Percentiles rank a stretch among this genome's conserved stretches.
phyloP scores from a whole-genome alignment of 2,329 filamentous ascomycete genomes.

The Exophiala bonariae region DNA sequence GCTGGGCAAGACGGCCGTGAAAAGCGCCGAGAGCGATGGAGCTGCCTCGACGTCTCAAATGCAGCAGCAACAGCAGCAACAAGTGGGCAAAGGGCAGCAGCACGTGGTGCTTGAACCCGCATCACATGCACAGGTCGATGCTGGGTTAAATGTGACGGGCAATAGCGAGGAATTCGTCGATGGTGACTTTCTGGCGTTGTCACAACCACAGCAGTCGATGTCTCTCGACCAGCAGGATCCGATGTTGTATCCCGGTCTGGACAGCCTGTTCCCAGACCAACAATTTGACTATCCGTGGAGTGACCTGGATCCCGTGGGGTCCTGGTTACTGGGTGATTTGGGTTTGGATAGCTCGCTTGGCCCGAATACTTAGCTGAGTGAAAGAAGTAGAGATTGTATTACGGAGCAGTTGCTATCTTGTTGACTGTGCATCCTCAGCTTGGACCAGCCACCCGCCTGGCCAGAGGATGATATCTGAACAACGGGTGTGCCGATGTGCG shows the following conservation, averaged over 20 bases:
- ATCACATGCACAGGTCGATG: no score
- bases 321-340: conserved; percentile 1
- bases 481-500: no score
- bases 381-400: no score
- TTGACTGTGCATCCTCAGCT: no score
- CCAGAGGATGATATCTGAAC: no score
- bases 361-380: background rate
- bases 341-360: background rate
- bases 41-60: background rate
- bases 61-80: no score
- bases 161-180: background rate
- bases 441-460: no score
- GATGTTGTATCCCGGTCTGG: background rate
- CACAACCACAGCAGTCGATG: background rate
- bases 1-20: background rate
- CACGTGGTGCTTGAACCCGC: no score
- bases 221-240: conserved; percentile 1
- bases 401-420: no score
- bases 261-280: background rate
- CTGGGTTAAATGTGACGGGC: background rate
- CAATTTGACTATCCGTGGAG: conserved; percentile 1
- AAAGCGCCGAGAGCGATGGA: background rate
- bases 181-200: background rate
- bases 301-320: background rate
- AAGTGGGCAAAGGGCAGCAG: no score